phyloP scores from a whole-genome alignment of 176 grass and related monocot species.

The Chloris gayana region DNA sequence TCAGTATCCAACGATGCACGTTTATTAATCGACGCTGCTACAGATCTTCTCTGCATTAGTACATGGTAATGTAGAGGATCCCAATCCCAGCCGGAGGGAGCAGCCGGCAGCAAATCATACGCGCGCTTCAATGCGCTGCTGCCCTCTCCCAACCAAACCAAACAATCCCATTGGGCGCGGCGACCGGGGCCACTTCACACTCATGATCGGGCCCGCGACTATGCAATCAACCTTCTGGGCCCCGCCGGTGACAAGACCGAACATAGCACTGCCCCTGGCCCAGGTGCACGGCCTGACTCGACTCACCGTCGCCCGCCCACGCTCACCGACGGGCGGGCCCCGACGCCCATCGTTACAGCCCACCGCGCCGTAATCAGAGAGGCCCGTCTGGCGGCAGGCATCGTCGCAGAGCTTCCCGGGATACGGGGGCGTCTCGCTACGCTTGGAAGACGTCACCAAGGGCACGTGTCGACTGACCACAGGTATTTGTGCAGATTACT shows the following conservation, averaged over 20 bases:
- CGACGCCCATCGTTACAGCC: neutral
- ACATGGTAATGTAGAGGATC: no score
- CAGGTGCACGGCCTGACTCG: slow-evolving; percentile 4
- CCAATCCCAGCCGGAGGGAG: no score
- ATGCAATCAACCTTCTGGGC: slow-evolving; percentile 22
- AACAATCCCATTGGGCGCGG: neutral
- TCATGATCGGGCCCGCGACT: slow-evolving; percentile 26
- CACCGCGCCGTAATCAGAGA: neutral
- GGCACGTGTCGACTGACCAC: neutral
- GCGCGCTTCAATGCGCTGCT: slow-evolving; percentile 25
- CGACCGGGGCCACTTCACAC: neutral
- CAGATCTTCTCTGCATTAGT: no score
- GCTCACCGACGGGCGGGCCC: neutral
- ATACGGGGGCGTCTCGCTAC: neutral
- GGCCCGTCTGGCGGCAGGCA: neutral
- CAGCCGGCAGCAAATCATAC: slow-evolving; percentile 40
- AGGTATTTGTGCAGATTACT: neutral
- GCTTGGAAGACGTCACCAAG: neutral
- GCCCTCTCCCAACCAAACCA: slow-evolving; percentile 5
- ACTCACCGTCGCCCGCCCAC: slow-evolving; percentile 1
- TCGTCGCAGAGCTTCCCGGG: neutral
- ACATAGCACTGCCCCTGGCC: slow-evolving; percentile 37
- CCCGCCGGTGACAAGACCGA: slow-evolving; percentile 38
- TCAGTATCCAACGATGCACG: no score
- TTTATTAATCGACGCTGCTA: no score